These are phyloP conservation scores for Pichia sp. DNA, from an alignment of 1,139 yeast species.

Conservation along the genomic window DNA sequence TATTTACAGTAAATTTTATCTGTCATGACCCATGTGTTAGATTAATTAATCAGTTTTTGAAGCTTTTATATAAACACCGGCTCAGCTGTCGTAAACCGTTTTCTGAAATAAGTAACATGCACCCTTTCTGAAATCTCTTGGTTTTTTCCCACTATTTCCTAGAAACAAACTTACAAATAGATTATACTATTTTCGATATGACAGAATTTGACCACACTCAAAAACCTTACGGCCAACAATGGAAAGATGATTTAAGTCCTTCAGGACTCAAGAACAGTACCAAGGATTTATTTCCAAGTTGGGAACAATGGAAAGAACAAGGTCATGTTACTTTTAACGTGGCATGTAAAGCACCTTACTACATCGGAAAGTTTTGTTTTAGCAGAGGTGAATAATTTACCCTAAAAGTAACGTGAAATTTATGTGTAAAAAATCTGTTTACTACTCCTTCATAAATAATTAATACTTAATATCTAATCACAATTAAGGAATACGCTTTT, in stretches of 20 bases:
- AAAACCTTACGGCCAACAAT: slow-evolving; percentile 8
- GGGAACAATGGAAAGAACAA: slow-evolving; percentile 5
- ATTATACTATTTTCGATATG: background rate
- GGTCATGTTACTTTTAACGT: slow-evolving; percentile 5
- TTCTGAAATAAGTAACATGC: background rate
- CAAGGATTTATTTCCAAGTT: slow-evolving; percentile 6
- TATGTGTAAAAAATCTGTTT: no score
- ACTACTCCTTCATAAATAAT: no score
- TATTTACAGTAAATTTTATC: no score
- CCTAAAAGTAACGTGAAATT: no score
- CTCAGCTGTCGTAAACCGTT: background rate
- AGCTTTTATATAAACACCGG: background rate
- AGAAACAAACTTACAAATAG: background rate
- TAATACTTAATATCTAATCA: no score
- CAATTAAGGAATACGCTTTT: no score
- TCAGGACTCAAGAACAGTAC: slow-evolving; percentile 4
- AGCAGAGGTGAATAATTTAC: no score
- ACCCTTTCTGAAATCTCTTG: no score
- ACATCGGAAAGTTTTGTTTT: slow-evolving; percentile 4
- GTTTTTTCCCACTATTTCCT: background rate
- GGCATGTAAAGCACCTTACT: slow-evolving; percentile 3
- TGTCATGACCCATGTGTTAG: no score
- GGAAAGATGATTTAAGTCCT: slow-evolving; percentile 6
- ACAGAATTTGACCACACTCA: slow-evolving; percentile 6
- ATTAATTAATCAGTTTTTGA: no score